Evolutionary conservation across 768 basidiomycete species (phyloP), one percentile per base, ranked within the genome.

Genomic region (Termitomyces sp.): DNA sequence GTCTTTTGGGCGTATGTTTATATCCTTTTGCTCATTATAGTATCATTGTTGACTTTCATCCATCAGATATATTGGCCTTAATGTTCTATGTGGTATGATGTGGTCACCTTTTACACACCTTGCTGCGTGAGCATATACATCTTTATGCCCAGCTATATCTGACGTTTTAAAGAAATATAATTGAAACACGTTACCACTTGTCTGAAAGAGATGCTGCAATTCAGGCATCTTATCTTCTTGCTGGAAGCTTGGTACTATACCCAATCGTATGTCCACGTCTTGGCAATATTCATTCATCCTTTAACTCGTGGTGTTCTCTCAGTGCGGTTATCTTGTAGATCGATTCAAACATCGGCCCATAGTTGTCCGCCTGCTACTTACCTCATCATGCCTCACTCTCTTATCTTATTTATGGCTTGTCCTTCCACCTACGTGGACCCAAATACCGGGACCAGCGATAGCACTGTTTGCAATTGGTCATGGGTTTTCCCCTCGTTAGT

Each of bases 21-120:
- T 20, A 13, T 32, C 29, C n/a, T 42, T 53, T 11, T 23, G 40
- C 15, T 51, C 25, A 3, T 2, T 23, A 18, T 38, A 40, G n/a
- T 29, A 20, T 49, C 35, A 57, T 50, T n/a, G 58, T 53, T 22
- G 10, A 22, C 25, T 6, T 50, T 25, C 25, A 7, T n/a, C n/a
- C n/a, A 42, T 5, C 59, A 88, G 86, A 15, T 91, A 91, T 65
- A 83, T 91, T 53, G 84, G 78, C 2, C 63, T 89, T n/a, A 91
- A 91, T 57, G 66, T 91, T 12, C 70, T 91, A 15, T 92, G 86
- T 56, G 89, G 89, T 16, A 74, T 82, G 56, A 82, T 90, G 33
- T 91, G 89, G 89, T 73, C 82, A 3, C 90, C 89, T 3, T 90
- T 89, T 64, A 82, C 81, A 11, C 88, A 91, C 63, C 81, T 92